Percentiles rank a stretch among this genome's conserved stretches.
Conservation (phyloP, 1,284 basidiomycete species). For the Hypsizygus ulmarius region DNA sequence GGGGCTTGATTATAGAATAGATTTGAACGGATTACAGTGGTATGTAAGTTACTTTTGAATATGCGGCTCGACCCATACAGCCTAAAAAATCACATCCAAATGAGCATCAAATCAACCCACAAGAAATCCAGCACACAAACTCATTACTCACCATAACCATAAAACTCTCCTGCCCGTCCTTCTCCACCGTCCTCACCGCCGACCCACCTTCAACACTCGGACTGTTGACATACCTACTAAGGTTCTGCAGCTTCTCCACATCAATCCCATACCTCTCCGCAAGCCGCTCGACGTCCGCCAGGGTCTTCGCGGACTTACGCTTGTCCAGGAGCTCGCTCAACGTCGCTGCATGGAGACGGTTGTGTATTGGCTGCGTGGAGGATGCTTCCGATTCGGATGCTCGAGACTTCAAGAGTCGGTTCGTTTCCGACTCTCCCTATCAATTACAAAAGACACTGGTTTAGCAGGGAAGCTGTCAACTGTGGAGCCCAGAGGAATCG, state of each 20-base stretch:
- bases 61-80: constrained; percentile 35
- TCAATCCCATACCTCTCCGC: constrained; percentile 61
- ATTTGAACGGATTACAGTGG: background rate
- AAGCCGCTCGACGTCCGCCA: constrained; percentile 46
- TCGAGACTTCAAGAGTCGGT: constrained; percentile 50
- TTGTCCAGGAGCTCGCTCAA: constrained; percentile 65
- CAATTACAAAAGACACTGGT: constrained; percentile 4
- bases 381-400: constrained; percentile 54
- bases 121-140: background rate
- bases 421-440: constrained; percentile 35
- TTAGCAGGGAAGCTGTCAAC: background rate
- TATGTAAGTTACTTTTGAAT: constrained; percentile 11
- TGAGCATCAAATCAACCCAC: constrained; percentile 2
- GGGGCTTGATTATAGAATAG: background rate
- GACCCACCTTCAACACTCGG: constrained; percentile 61
- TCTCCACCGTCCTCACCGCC: constrained; percentile 43
- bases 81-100: constrained; percentile 21
- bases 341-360: constrained; percentile 56
- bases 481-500: constrained; percentile 1
- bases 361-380: constrained; percentile 31
- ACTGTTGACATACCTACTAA: constrained; percentile 67
- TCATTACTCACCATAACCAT: constrained; percentile 52
- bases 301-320: constrained; percentile 51
- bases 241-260: constrained; percentile 47
- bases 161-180: constrained; percentile 59